These are phyloP conservation scores for Lyophyllum shimeji DNA, from an alignment of 768 basidiomycete species.

Conservation along the genomic window DNA sequence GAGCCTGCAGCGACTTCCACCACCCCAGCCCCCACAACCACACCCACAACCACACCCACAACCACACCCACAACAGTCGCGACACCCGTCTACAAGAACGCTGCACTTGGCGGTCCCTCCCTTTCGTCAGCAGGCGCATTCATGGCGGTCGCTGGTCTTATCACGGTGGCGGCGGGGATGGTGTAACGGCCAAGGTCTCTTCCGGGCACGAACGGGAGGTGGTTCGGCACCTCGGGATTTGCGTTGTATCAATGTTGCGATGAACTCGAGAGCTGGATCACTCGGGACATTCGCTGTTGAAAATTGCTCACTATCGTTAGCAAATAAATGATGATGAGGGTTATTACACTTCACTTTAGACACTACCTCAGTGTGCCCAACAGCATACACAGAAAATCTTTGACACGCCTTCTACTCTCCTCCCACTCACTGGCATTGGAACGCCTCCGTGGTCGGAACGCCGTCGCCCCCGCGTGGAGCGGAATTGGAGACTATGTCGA, in stretches of 20 bases:
- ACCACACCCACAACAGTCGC: constrained; percentile 1
- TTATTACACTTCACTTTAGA: no score
- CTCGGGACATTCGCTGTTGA: constrained; percentile 6
- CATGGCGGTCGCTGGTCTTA: constrained; percentile 8
- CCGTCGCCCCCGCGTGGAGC: no score
- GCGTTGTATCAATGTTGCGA: not conserved
- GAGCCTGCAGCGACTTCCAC: constrained; percentile 2
- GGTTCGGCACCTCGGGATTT: not conserved
- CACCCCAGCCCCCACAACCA: not conserved
- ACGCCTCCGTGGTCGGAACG: no score
- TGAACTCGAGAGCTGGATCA: constrained; percentile 14
- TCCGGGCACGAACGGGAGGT: not conserved
- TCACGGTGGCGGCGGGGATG: constrained; percentile 4
- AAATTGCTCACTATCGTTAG: no score
- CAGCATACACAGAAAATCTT: no score
- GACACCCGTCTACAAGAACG: constrained; percentile 7
- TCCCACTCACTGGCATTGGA: no score
- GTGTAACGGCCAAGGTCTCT: not conserved
- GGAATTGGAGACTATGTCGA: no score
- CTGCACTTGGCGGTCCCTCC: constrained; percentile 8
- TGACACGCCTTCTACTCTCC: no score
- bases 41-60: constrained; percentile 5
- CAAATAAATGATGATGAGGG: no score
- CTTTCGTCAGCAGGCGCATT: constrained; percentile 6
- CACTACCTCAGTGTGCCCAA: no score